Evolutionary conservation across 2,329 filamentous ascomycete genomes (phyloP).

Genomic region (Colletotrichum spinosum): DNA sequence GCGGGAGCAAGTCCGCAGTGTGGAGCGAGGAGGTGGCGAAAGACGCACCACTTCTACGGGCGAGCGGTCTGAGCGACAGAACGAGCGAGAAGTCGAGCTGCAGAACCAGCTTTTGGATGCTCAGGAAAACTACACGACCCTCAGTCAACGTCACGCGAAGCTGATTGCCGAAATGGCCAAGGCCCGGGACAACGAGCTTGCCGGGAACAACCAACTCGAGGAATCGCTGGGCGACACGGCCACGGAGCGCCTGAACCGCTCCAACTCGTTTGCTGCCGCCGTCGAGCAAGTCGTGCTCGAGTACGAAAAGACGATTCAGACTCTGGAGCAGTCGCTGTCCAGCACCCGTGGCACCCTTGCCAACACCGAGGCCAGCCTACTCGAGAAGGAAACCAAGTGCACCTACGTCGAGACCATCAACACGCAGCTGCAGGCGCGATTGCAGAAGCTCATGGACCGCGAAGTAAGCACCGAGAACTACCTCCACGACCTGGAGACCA

Average conservation of each 20-base stretch:
- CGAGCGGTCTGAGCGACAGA: slow-evolving; percentile 82
- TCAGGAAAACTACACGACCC: slow-evolving; percentile 93
- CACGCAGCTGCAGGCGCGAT: slow-evolving; percentile 84
- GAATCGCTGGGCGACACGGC: slow-evolving; percentile 80
- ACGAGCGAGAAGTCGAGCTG: slow-evolving; percentile 87
- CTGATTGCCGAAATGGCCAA: slow-evolving; percentile 94
- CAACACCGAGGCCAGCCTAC: slow-evolving; percentile 83
- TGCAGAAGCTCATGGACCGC: slow-evolving; percentile 94
- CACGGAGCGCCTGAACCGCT: slow-evolving; percentile 89
- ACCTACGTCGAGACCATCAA: slow-evolving; percentile 95
- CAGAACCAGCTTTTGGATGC: slow-evolving; percentile 93
- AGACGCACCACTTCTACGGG: slow-evolving; percentile 64
- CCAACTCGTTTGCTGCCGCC: slow-evolving; percentile 94
- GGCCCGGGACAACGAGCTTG: slow-evolving; percentile 77
- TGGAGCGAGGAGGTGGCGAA: slow-evolving; percentile 72
- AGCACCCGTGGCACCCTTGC: slow-evolving; percentile 87
- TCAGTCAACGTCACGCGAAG: slow-evolving; percentile 94
- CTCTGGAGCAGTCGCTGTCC: slow-evolving; percentile 89
- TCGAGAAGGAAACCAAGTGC: slow-evolving; percentile 94
- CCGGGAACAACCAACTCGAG: slow-evolving; percentile 69
- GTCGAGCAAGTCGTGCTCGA: slow-evolving; percentile 97
- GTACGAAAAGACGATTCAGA: slow-evolving; percentile 98
- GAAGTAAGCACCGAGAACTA: slow-evolving; percentile 94
- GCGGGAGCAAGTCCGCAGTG: slow-evolving; percentile 90
- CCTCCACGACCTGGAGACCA: slow-evolving; percentile 89